Percentiles rank a stretch among this genome's conserved stretches.
These are phyloP conservation scores for Cordia subcordata DNA, from an alignment of 257 asterid species.

Conservation along the genomic window DNA sequence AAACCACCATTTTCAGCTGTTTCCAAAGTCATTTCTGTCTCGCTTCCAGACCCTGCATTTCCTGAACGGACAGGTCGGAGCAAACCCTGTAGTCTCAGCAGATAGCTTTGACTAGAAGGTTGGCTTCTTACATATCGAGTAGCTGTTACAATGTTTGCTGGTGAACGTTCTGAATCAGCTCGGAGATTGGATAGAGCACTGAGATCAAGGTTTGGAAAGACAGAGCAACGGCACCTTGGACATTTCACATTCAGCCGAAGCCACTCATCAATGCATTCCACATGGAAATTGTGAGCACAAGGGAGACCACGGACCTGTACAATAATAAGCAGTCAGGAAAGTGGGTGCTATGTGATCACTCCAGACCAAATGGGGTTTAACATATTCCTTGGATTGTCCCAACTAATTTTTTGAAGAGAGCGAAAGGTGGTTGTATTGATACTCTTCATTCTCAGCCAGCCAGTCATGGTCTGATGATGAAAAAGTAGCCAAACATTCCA, in stretches of 20 bases:
- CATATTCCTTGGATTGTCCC: neutral
- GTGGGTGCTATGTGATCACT: neutral
- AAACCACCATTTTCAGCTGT: conserved; percentile 27
- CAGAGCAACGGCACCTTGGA: conserved; percentile 96
- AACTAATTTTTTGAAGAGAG: neutral
- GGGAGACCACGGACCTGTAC: conserved; percentile 95
- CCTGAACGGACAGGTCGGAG: conserved; percentile 52
- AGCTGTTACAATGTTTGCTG: conserved; percentile 47
- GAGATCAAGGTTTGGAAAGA: conserved; percentile 88
- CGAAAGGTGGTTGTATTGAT: neutral
- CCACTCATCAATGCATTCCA: conserved; percentile 97
- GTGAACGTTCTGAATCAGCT: conserved; percentile 51
- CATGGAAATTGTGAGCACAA: conserved; percentile 97
- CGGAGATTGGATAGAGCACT: conserved; percentile 79
- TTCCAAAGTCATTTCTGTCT: conserved; percentile 22
- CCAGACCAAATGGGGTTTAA: neutral
- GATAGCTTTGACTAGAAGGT: conserved; percentile 76
- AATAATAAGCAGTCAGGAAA: conserved; percentile 3
- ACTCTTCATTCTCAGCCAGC: no score
- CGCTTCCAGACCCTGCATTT: conserved; percentile 26
- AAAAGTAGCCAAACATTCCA: no score
- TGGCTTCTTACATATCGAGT: conserved; percentile 58
- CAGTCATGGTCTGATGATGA: no score
- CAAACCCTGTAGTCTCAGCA: conserved; percentile 74
- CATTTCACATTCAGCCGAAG: conserved; percentile 86